These are phyloP conservation scores for Neofusicoccum kwambonambiense DNA, from an alignment of 2,329 filamentous ascomycete species.

Conservation along the genomic window DNA sequence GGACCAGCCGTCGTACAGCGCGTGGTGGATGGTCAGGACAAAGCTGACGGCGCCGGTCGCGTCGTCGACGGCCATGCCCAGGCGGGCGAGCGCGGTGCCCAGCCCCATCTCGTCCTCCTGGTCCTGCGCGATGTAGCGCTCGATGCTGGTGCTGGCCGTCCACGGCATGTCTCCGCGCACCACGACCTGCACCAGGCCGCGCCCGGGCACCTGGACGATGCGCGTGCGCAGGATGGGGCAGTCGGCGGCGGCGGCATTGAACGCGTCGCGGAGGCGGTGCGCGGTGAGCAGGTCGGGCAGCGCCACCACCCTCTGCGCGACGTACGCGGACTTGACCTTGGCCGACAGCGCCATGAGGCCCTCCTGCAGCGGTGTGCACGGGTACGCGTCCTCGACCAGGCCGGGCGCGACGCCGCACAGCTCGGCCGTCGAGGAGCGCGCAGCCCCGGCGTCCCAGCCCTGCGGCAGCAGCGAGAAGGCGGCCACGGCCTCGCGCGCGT, in stretches of 20 bases:
- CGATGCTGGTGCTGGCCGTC: background rate
- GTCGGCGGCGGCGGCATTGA: conserved; percentile 35
- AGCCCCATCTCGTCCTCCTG: conserved; percentile 14
- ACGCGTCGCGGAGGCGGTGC: conserved; percentile 23
- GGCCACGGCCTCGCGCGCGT: no score
- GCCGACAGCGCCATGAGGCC: conserved; percentile 55
- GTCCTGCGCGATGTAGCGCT: conserved; percentile 31
- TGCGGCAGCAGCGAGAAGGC: no score
- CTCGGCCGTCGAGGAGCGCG: no score
- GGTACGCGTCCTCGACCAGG: conserved; percentile 51
- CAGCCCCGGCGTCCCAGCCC: no score
- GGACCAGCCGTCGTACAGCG: background rate
- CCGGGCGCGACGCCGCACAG: background rate
- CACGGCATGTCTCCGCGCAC: conserved; percentile 17
- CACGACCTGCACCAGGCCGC: conserved; percentile 34
- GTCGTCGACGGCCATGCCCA: conserved; percentile 24
- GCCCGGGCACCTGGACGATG: conserved; percentile 32
- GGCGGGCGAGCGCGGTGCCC: conserved; percentile 17
- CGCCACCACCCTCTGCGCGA: conserved; percentile 33
- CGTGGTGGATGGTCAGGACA: conserved; percentile 16
- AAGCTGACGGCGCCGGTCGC: conserved; percentile 26
- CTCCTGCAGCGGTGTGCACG: conserved; percentile 56
- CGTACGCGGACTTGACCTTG: conserved; percentile 53
- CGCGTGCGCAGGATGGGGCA: conserved; percentile 38
- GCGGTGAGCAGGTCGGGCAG: conserved; percentile 25